Evolutionary conservation across 2,329 filamentous ascomycete species (phyloP).

Genomic region (Fusarium anthophilum): DNA sequence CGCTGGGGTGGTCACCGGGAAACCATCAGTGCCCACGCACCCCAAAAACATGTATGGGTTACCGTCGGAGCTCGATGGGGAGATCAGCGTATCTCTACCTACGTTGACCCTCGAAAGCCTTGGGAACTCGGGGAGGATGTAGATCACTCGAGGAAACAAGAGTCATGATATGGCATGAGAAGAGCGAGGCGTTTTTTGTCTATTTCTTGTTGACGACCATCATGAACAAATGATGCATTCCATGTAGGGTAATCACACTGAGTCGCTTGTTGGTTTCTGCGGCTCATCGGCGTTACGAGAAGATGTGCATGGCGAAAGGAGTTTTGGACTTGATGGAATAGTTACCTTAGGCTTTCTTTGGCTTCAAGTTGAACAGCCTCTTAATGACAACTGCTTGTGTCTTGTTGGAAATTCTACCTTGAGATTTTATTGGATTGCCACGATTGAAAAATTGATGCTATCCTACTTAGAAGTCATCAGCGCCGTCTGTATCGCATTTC

Average conservation of each 20-base stretch:
- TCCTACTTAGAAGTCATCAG: background rate
- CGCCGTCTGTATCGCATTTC: background rate
- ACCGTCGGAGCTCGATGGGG: conserved; percentile 72
- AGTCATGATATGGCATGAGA: conserved; percentile 8
- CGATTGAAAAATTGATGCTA: background rate
- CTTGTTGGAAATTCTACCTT: background rate
- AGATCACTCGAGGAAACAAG: conserved; percentile 49
- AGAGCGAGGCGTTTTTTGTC: conserved; percentile 40
- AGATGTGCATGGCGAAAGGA: conserved; percentile 38
- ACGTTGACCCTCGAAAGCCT: conserved; percentile 65
- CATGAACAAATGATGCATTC: conserved; percentile 42
- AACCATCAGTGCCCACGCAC: conserved; percentile 58
- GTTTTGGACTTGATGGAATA: conserved; percentile 6
- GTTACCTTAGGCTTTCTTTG: conserved; percentile 13
- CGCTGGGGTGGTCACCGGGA: conserved; percentile 69
- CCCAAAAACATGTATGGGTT: conserved; percentile 74
- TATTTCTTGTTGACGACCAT: conserved; percentile 35
- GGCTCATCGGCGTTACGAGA: conserved; percentile 33
- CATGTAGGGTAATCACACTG: conserved; percentile 35
- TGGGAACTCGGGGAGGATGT: conserved; percentile 64
- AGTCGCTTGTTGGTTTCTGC: conserved; percentile 30
- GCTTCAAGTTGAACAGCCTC: conserved; percentile 14
- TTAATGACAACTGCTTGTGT: conserved; percentile 17
- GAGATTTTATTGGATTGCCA: background rate
- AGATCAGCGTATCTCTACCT: conserved; percentile 64